Conservation (phyloP, 1,284 basidiomycete genomes). For the Butyriboletus appendiculatus region DNA sequence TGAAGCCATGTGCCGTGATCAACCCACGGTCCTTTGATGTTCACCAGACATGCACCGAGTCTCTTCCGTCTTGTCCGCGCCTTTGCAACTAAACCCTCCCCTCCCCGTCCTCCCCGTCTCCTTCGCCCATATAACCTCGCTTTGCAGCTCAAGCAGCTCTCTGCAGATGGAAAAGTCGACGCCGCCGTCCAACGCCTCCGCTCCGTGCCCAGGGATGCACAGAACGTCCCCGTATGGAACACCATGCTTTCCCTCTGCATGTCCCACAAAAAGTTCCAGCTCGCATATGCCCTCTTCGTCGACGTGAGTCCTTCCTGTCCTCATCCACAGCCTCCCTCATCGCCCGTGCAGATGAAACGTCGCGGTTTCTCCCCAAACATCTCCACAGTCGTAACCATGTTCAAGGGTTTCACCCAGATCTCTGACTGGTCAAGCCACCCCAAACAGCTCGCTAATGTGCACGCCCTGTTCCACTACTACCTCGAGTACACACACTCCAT, state of each 20-base stretch:
- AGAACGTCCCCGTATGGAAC: conserved; percentile 74
- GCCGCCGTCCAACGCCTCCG: conserved; percentile 63
- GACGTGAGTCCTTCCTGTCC: conserved; percentile 52
- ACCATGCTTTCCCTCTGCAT: conserved; percentile 65
- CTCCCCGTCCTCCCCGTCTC: conserved; percentile 9
- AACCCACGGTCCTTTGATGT: conserved; percentile 22
- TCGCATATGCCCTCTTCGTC: conserved; percentile 59
- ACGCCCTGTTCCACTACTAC: conserved; percentile 58
- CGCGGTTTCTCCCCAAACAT: conserved; percentile 66
- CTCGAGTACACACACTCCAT: conserved; percentile 48
- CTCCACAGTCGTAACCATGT: conserved; percentile 65
- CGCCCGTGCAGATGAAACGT: conserved; percentile 67
- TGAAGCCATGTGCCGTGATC: conserved; percentile 2
- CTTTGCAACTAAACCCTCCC: conserved; percentile 5
- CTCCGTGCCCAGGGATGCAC: conserved; percentile 63
- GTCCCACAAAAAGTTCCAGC: conserved; percentile 52
- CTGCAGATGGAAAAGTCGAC: conserved; percentile 52
- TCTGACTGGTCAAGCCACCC: conserved; percentile 55
- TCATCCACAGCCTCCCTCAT: background rate
- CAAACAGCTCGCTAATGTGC: conserved; percentile 60
- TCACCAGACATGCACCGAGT: conserved; percentile 10
- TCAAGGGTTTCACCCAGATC: conserved; percentile 59
- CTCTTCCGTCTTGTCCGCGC: conserved; percentile 8
- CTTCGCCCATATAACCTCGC: conserved; percentile 65
- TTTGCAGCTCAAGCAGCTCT: conserved; percentile 54